phyloP scores from a whole-genome alignment of 2,329 filamentous ascomycete species.

The Aspergillus sp. region DNA sequence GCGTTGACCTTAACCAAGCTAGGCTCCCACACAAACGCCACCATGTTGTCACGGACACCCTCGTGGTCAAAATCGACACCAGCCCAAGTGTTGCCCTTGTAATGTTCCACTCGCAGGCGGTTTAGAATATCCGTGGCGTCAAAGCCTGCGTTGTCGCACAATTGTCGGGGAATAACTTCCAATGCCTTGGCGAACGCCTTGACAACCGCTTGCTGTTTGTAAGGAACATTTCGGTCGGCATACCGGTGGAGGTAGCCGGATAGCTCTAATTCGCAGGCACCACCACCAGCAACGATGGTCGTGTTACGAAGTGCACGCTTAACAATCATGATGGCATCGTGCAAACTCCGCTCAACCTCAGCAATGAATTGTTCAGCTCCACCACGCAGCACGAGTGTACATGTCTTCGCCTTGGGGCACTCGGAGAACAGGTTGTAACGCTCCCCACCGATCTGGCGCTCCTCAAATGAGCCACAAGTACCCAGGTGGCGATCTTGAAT shows the following conservation, averaged over 20 bases:
- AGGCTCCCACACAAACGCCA: slow-evolving; percentile 96
- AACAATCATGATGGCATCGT: slow-evolving; percentile 99
- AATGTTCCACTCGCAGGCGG: slow-evolving; percentile 91
- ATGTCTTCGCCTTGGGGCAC: slow-evolving; percentile 93
- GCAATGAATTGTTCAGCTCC: slow-evolving; percentile 99
- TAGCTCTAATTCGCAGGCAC: slow-evolving; percentile 94
- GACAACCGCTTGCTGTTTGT: slow-evolving; percentile 97
- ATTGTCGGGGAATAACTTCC: slow-evolving; percentile 91
- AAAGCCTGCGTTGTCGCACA: slow-evolving; percentile 98
- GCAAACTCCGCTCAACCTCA: slow-evolving; percentile 93
- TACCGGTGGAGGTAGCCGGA: slow-evolving; percentile 90
- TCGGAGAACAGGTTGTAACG: slow-evolving; percentile 98
- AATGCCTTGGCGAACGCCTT: slow-evolving; percentile 97
- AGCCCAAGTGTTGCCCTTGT: slow-evolving; percentile 88
- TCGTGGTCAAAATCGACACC: slow-evolving; percentile 94
- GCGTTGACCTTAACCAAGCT: slow-evolving; percentile 96
- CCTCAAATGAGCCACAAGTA: slow-evolving; percentile 86
- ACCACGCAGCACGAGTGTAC: slow-evolving; percentile 90
- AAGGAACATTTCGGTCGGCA: slow-evolving; percentile 85
- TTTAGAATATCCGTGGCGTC: slow-evolving; percentile 98
- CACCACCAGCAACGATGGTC: slow-evolving; percentile 91
- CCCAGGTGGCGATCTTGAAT: slow-evolving; percentile 87
- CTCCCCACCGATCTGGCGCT: slow-evolving; percentile 95
- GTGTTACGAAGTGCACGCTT: slow-evolving; percentile 96
- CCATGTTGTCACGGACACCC: slow-evolving; percentile 91